Conservation (phyloP, 2,329 filamentous ascomycete species). For the Calonectria pseudoreteaudii region DNA sequence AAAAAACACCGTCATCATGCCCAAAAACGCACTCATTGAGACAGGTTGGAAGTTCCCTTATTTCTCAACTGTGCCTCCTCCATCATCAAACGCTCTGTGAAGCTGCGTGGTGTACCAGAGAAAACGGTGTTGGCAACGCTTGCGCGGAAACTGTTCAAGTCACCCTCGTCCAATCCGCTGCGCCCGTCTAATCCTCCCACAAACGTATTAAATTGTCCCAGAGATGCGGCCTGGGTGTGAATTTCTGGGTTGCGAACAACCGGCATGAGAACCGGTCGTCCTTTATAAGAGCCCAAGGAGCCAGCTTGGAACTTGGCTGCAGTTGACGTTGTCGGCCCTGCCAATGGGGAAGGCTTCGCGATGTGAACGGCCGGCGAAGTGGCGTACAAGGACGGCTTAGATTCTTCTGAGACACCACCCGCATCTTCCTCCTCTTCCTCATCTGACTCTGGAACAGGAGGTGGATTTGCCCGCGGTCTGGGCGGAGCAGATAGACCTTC, state of each 20-base stretch:
- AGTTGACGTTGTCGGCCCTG: slow-evolving; percentile 46
- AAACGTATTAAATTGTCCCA: slow-evolving; percentile 63
- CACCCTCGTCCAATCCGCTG: slow-evolving; percentile 60
- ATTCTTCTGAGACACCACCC: slow-evolving; percentile 44
- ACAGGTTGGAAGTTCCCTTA: slow-evolving; percentile 31
- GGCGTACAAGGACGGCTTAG: slow-evolving; percentile 50
- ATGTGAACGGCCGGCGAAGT: slow-evolving; percentile 60
- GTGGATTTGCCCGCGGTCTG: slow-evolving; percentile 38
- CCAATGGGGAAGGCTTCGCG: slow-evolving; percentile 42
- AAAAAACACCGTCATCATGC: slow-evolving; percentile 39
- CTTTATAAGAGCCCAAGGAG: slow-evolving; percentile 66
- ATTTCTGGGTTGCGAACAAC: slow-evolving; percentile 63
- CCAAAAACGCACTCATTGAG: slow-evolving; percentile 30
- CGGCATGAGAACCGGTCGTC: slow-evolving; percentile 63
- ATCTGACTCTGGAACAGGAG: slow-evolving; percentile 35
- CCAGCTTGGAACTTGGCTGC: slow-evolving; percentile 51
- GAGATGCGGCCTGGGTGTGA: slow-evolving; percentile 59
- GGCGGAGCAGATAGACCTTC: slow-evolving; percentile 52
- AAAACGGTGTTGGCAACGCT: slow-evolving; percentile 54
- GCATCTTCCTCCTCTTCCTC: slow-evolving; percentile 51
- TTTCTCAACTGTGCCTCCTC: slow-evolving; percentile 56
- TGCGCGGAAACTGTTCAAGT: slow-evolving; percentile 57
- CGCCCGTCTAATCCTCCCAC: slow-evolving; percentile 66
- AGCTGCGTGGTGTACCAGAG: slow-evolving; percentile 58
- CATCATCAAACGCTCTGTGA: slow-evolving; percentile 62